Conservation (phyloP, 176 grass and related monocot genomes). For the Eragrostis nindensis region DNA sequence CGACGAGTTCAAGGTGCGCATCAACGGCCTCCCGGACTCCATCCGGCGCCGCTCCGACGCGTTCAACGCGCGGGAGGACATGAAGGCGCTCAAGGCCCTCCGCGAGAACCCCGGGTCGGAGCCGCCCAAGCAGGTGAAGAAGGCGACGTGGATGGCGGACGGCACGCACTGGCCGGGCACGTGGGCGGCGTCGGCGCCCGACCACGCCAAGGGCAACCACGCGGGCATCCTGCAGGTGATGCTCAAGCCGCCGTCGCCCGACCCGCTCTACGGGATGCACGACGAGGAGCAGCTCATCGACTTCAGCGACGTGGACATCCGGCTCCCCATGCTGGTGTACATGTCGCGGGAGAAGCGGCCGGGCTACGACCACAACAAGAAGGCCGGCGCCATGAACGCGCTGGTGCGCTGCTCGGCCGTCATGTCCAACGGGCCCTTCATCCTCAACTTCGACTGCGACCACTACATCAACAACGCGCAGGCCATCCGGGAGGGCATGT, state of each 20-base stretch:
- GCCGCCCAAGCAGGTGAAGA: slow-evolving; percentile 80
- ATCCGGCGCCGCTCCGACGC: slow-evolving; percentile 87
- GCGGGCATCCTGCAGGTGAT: slow-evolving; percentile 94
- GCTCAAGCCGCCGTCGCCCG: slow-evolving; percentile 75
- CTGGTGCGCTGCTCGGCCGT: slow-evolving; percentile 86
- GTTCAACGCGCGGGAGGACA: slow-evolving; percentile 96
- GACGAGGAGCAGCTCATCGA: slow-evolving; percentile 85
- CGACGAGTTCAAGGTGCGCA: slow-evolving; percentile 97
- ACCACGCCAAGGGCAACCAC: slow-evolving; percentile 86
- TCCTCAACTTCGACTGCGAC: slow-evolving; percentile 99
- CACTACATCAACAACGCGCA: slow-evolving; percentile 93
- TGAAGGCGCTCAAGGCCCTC: slow-evolving; percentile 94
- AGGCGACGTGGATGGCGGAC: slow-evolving; percentile 99
- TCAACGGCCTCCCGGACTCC: slow-evolving; percentile 89
- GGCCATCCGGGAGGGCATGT: slow-evolving; percentile 87
- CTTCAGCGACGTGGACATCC: slow-evolving; percentile 89
- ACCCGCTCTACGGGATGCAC: slow-evolving; percentile 69
- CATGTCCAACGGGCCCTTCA: slow-evolving; percentile 93
- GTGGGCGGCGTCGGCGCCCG: slow-evolving; percentile 57
- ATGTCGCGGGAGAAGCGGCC: slow-evolving; percentile 82
- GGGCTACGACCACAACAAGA: slow-evolving; percentile 99
- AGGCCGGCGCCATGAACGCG: slow-evolving; percentile 95
- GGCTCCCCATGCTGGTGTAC: slow-evolving; percentile 87
- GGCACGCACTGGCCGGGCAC: slow-evolving; percentile 93
- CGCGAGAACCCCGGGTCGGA: slow-evolving; percentile 84